Evolutionary conservation across 257 asterid genomes (phyloP).

Genomic region (Haberlea rhodopensis): DNA sequence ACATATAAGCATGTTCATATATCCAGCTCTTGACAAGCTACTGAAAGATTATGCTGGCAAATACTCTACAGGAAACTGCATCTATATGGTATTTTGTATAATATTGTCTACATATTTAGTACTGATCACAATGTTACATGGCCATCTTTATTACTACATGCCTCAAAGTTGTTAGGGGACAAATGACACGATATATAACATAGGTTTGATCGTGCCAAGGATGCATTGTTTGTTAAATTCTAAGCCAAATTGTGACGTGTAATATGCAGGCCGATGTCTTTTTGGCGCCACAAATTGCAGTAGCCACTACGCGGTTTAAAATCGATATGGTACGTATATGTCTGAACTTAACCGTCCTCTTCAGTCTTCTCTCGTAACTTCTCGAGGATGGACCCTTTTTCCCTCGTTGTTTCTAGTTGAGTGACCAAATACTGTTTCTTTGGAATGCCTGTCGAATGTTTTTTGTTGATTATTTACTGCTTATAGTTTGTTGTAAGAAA

Average conservation of each 20-base stretch:
- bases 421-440: background rate
- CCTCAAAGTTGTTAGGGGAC: too few species aligned
- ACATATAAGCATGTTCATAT: background rate
- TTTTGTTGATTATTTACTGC: background rate
- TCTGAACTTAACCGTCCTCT: constrained; percentile 4
- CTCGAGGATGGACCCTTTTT: background rate
- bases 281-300: constrained; percentile 77
- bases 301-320: constrained; percentile 48
- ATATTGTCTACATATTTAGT: background rate
- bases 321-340: constrained; percentile 50
- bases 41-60: constrained; percentile 39
- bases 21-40: constrained; percentile 70
- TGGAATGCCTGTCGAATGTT: background rate
- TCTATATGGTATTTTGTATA: constrained; percentile 45
- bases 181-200: too few species aligned
- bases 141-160: too few species aligned
- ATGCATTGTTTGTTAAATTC: background rate
- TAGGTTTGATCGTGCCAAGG: background rate
- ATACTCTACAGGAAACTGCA: constrained; percentile 58
- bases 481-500: background rate
- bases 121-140: too few species aligned
- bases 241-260: background rate
- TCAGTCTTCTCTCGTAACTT: background rate
- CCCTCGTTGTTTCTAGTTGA: background rate
- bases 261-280: constrained; percentile 76